Base-by-base conservation (phyloP, 176 grass and related monocot species). In the Tillandsia leiboldiana region DNA sequence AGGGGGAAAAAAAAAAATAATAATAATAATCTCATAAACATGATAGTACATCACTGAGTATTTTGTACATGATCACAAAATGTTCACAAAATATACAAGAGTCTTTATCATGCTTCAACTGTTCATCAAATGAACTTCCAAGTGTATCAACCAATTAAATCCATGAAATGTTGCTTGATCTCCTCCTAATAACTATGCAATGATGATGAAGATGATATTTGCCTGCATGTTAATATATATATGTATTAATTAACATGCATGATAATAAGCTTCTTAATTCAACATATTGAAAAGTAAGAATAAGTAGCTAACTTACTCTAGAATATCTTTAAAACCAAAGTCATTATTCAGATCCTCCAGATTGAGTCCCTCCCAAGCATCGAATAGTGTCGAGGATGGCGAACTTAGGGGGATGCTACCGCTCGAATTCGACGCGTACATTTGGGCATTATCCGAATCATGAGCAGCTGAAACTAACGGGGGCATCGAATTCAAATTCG, bases 231-330 rank as follows among this genome's bases (percentile, higher is more conserved):
- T n/a, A n/a, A 22, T 22, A 12, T 1, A 17, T 7, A 1, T 59
- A 22, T 22, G 8, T 17, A 22, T 59, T 17, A 59, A 20, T 20
- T 20, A 20, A 59, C 12, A 59, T 22, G 8, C 56, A 61, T 18
- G 10, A 22, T 8, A 54, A 3, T 56, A 13, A 61, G 13, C 33
- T 42, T 42, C 33, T 42, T 20, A 20, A 20, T 20, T 42, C 15
- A 61, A 61, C 7, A 61, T 61, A 5, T 6, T 8, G 9, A 15
- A 20, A 9, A 59, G 20, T 8, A 58, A 12, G 50, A 76, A 10
- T 24, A 18, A 58, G 50, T 1, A 10, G 63, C 10, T 63, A 79
- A 77, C 86, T 92, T 68, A 97, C 89, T 92, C 93, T 85, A 87
- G 66, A 57, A 92, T 65, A 8, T 92, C 84, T 29, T 80, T 87